A percentile compares a stretch with the other conserved stretches of the same genome.
These are phyloP conservation scores for Debaryomycetaceae sp. DNA, from an alignment of 1,139 yeast species.

Conservation along the genomic window DNA sequence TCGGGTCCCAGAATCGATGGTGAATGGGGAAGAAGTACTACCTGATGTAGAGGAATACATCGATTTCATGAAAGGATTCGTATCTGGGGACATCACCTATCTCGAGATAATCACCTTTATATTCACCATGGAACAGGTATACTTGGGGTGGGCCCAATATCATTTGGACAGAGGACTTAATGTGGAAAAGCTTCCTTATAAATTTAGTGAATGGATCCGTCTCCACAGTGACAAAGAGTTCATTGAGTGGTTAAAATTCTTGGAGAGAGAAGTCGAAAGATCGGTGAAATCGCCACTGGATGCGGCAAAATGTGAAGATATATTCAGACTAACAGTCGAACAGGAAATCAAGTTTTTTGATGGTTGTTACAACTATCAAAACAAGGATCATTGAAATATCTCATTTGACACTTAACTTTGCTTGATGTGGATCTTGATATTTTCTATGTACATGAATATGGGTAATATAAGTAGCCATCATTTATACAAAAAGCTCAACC, in stretches of 20 bases:
- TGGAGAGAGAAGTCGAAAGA: slow-evolving; percentile 42
- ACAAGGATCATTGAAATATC: background rate
- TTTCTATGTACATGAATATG: background rate
- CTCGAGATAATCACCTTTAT: slow-evolving; percentile 42
- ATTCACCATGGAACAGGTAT: slow-evolving; percentile 49
- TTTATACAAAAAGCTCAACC: slow-evolving; percentile 54
- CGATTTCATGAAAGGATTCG: slow-evolving; percentile 27
- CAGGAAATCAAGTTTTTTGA: slow-evolving; percentile 46
- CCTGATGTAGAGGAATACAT: slow-evolving; percentile 35
- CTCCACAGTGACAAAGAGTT: slow-evolving; percentile 48
- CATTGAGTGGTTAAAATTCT: slow-evolving; percentile 43
- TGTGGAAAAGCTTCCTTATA: slow-evolving; percentile 34
- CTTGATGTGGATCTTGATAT: too few species aligned
- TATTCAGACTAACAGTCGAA: slow-evolving; percentile 31
- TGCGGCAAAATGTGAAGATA: slow-evolving; percentile 21
- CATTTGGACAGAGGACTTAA: slow-evolving; percentile 16
- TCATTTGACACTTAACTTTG: too few species aligned
- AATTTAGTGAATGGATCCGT: slow-evolving; percentile 49
- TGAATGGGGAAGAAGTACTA: slow-evolving; percentile 14
- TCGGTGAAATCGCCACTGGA: slow-evolving; percentile 16
- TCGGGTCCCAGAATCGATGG: slow-evolving; percentile 2
- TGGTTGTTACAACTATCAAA: slow-evolving; percentile 30
- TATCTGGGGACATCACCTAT: slow-evolving; percentile 29
- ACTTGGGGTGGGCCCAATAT: slow-evolving; percentile 49
- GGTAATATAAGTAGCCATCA: slow-evolving; percentile 9